Evolutionary conservation across 345 rosid genomes (phyloP).

Genomic region (Mercurialis annua): DNA sequence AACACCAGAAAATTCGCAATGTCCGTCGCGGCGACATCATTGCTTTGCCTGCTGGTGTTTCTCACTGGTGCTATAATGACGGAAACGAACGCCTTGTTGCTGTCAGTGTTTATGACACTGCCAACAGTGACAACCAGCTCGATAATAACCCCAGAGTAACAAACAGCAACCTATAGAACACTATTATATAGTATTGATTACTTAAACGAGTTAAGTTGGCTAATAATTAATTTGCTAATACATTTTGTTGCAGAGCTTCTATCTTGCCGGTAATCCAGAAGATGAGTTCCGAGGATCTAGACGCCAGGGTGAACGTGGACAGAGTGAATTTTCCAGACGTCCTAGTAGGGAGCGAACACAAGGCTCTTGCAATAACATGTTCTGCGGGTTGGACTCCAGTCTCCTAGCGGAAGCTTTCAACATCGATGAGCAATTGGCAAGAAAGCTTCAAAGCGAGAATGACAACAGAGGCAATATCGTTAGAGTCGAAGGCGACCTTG

Average conservation of each 20-base stretch:
- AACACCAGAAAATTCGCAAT: constrained; percentile 52
- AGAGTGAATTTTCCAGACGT: neutral
- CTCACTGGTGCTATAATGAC: constrained; percentile 60
- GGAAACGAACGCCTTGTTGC: constrained; percentile 45
- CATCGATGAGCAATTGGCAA: constrained; percentile 35
- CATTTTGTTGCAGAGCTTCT: constrained; percentile 41
- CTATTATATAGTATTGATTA: constrained; percentile 12
- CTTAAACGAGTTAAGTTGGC: too few relatives aligned
- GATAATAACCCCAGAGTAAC: constrained; percentile 62
- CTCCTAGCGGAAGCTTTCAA: constrained; percentile 60
- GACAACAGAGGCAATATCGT: constrained; percentile 61
- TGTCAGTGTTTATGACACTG: constrained; percentile 33
- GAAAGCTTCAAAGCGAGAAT: constrained; percentile 41
- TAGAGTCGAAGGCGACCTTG: constrained; percentile 46
- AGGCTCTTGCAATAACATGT: constrained; percentile 45
- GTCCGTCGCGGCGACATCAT: constrained; percentile 47
- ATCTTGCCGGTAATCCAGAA: constrained; percentile 68
- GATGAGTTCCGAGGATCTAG: constrained; percentile 24
- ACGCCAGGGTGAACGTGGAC: neutral
- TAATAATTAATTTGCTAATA: neutral
- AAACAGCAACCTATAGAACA: too few relatives aligned
- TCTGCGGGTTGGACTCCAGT: constrained; percentile 46
- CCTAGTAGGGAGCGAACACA: constrained; percentile 19
- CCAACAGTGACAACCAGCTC: constrained; percentile 60
- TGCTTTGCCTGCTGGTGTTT: constrained; percentile 49